Evolutionary conservation across 2,329 filamentous ascomycete genomes (phyloP).

Genomic region (Colletotrichum tabaci): DNA sequence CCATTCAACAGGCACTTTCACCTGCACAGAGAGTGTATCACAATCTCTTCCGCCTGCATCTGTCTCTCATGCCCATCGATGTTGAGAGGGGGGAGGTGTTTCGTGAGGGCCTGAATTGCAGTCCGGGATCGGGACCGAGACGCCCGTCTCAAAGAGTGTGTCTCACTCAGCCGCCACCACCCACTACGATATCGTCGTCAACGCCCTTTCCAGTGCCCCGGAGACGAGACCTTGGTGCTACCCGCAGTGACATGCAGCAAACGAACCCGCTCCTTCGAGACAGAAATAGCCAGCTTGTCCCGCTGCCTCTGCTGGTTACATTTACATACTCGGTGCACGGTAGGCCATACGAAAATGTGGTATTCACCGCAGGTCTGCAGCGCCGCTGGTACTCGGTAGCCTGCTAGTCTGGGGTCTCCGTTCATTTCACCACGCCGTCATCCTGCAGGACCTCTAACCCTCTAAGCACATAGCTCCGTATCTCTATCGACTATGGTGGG

Average conservation of each 20-base stretch:
- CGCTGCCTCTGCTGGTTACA: not conserved
- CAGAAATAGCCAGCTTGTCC: not conserved
- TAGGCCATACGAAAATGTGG: not conserved
- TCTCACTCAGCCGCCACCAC: not conserved
- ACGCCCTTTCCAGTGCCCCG: not conserved
- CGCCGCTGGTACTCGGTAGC: too few species aligned
- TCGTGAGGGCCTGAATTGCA: too few species aligned
- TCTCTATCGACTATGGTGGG: not conserved
- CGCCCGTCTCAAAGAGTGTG: not conserved
- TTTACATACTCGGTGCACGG: not conserved
- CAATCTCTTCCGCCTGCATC: conserved; percentile 16
- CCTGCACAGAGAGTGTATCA: conserved; percentile 28
- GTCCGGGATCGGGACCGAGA: not conserved
- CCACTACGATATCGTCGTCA: not conserved
- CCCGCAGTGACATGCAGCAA: not conserved
- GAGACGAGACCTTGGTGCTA: not conserved
- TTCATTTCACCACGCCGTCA: not conserved
- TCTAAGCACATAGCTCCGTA: not conserved
- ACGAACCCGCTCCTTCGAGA: not conserved
- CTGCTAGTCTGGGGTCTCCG: not conserved
- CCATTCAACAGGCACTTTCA: conserved; percentile 27
- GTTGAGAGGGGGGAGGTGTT: not conserved
- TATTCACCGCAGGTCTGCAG: not conserved
- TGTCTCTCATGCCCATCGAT: not conserved
- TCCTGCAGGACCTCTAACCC: not conserved